Conservation (phyloP, 2,329 filamentous ascomycete species). For the Tolypocladium capitatum region DNA sequence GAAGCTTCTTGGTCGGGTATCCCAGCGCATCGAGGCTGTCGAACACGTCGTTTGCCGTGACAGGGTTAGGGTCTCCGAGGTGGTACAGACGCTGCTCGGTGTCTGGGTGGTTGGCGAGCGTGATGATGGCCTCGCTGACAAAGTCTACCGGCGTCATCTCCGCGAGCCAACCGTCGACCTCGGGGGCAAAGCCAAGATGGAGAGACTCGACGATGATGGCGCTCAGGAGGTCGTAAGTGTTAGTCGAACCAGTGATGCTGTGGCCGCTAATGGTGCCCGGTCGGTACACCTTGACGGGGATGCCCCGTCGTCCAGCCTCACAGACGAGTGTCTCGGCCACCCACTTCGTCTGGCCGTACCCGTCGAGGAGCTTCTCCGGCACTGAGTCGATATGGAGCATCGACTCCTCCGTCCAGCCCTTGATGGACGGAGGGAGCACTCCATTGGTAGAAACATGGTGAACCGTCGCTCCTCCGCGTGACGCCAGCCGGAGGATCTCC, state of each 20-base stretch:
- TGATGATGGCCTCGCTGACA: constrained; percentile 60
- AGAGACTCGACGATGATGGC: constrained; percentile 67
- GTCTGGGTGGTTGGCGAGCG: constrained; percentile 51
- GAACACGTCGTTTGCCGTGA: constrained; percentile 54
- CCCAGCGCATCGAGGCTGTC: constrained; percentile 51
- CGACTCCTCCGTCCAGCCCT: constrained; percentile 58
- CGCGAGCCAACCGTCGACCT: constrained; percentile 61
- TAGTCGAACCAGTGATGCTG: constrained; percentile 60
- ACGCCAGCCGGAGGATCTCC: constrained; percentile 60
- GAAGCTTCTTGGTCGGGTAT: constrained; percentile 52
- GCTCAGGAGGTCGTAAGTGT: constrained; percentile 65
- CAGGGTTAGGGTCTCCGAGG: constrained; percentile 58
- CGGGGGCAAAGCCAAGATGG: constrained; percentile 54
- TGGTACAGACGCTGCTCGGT: constrained; percentile 56
- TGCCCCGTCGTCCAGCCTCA: constrained; percentile 53
- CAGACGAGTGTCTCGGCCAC: constrained; percentile 63
- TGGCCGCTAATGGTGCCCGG: constrained; percentile 70
- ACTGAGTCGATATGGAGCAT: constrained; percentile 57
- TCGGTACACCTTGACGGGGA: constrained; percentile 59
- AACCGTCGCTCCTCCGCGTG: constrained; percentile 53
- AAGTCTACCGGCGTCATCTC: constrained; percentile 82
- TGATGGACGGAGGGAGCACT: constrained; percentile 55
- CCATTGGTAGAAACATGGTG: constrained; percentile 74
- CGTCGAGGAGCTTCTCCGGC: constrained; percentile 54
- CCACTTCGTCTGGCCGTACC: constrained; percentile 73